Evolutionary conservation across 129 eudicot species (phyloP).

Genomic region (Heracleum sosnowskyi): DNA sequence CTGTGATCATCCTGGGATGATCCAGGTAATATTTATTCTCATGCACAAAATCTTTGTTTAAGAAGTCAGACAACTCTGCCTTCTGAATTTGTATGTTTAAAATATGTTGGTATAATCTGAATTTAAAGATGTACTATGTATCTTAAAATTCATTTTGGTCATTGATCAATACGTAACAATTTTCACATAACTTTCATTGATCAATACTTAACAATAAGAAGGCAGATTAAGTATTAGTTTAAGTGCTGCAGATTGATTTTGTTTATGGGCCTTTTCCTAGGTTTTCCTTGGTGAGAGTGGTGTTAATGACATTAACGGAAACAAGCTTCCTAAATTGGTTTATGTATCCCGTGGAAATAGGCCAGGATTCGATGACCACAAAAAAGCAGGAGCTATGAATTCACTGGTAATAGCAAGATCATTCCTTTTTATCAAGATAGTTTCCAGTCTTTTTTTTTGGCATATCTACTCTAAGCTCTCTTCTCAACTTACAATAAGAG

Average conservation of each 20-base stretch:
- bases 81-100: too few species aligned
- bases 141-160: not conserved
- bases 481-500: not conserved
- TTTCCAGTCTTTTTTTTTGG: not conserved
- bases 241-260: not conserved
- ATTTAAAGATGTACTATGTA: not conserved
- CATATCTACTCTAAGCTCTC: not conserved
- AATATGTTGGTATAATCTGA: not conserved
- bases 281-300: constrained; percentile 53
- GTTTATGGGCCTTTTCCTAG: constrained; percentile 18
- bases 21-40: constrained; percentile 28
- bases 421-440: not conserved
- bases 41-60: not conserved
- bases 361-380: constrained; percentile 55
- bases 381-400: constrained; percentile 66
- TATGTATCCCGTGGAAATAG: constrained; percentile 67
- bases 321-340: constrained; percentile 44
- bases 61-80: not conserved
- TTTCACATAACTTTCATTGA: not conserved
- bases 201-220: too few species aligned
- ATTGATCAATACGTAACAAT: too few species aligned
- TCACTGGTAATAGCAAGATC: constrained; percentile 31
- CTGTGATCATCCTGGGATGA: constrained; percentile 60
- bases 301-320: constrained; percentile 46
- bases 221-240: not conserved